Conservation (phyloP, 73 alveolate species). For the Paramecium tetraurelia region DNA sequence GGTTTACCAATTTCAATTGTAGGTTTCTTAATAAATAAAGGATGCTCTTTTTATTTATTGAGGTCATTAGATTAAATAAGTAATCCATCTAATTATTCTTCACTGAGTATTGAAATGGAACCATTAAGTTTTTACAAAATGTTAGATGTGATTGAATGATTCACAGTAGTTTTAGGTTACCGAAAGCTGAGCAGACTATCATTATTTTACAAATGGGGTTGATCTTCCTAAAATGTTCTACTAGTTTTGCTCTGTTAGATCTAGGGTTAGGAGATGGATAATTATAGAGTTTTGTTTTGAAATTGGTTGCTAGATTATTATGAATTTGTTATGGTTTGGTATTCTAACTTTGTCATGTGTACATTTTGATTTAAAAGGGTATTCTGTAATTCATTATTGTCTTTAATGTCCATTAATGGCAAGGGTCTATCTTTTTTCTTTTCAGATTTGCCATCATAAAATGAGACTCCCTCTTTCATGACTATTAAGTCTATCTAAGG, state of each 20-base stretch:
- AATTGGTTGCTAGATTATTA: background rate
- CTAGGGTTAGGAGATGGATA: background rate
- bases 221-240: background rate
- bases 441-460: conserved; percentile 18
- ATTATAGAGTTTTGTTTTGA: background rate
- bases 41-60: background rate
- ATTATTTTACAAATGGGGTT: background rate
- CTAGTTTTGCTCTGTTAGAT: background rate
- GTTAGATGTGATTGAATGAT: background rate
- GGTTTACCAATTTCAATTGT: background rate
- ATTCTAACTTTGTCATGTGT: conserved; percentile 38
- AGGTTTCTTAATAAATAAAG: background rate
- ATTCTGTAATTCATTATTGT: background rate
- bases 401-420: background rate
- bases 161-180: background rate
- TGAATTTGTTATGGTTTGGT: background rate
- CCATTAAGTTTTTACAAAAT: background rate
- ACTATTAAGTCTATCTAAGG: background rate
- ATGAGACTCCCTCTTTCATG: conserved; percentile 35
- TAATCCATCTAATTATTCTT: background rate
- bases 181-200: background rate
- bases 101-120: conserved; percentile 17
- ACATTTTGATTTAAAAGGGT: background rate
- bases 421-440: background rate
- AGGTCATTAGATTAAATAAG: background rate